Evolutionary conservation across 2,329 filamentous ascomycete genomes (phyloP).

Genomic region (Albophoma yamanashiensis): DNA sequence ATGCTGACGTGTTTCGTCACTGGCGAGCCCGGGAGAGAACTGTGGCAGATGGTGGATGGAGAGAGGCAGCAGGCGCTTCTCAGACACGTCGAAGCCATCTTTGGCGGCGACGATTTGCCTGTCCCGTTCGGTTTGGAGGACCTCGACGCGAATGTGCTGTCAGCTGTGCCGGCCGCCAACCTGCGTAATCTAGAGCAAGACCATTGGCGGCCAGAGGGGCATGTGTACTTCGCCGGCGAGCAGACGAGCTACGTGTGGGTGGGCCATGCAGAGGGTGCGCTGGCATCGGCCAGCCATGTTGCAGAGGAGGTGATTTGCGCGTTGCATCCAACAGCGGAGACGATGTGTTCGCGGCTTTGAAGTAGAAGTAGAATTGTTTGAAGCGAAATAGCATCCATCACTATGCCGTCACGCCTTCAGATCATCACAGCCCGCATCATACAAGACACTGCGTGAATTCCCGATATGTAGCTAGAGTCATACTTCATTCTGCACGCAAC

Average conservation of each 20-base stretch:
- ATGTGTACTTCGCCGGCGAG: constrained; percentile 11
- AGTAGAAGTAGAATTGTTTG: neutral
- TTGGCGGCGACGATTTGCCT: constrained; percentile 4
- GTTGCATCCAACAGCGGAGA: neutral
- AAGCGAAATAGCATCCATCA: neutral
- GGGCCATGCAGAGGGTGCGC: constrained; percentile 12
- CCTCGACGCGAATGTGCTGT: neutral
- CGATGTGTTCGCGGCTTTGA: neutral
- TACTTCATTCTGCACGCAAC: too few species aligned
- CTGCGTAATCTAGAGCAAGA: constrained; percentile 5
- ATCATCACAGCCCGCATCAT: too few species aligned
- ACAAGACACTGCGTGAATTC: too few species aligned
- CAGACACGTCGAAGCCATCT: constrained; percentile 4
- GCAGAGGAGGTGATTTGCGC: constrained; percentile 6
- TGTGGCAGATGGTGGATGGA: constrained; percentile 5
- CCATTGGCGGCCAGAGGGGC: constrained; percentile 9
- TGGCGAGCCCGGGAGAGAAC: constrained; percentile 7
- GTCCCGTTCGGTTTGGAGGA: constrained; percentile 4
- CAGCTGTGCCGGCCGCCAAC: constrained; percentile 3
- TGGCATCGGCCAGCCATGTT: constrained; percentile 9
- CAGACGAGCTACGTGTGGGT: constrained; percentile 11
- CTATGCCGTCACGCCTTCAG: neutral
- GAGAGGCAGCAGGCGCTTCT: constrained; percentile 4
- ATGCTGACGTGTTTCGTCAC: constrained; percentile 9
- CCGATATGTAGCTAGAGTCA: too few species aligned